A percentile compares a stretch with the other conserved stretches of the same genome.
Evolutionary conservation across 2,329 filamentous ascomycete species (phyloP).

Genomic region (Ophiostoma piceae): DNA sequence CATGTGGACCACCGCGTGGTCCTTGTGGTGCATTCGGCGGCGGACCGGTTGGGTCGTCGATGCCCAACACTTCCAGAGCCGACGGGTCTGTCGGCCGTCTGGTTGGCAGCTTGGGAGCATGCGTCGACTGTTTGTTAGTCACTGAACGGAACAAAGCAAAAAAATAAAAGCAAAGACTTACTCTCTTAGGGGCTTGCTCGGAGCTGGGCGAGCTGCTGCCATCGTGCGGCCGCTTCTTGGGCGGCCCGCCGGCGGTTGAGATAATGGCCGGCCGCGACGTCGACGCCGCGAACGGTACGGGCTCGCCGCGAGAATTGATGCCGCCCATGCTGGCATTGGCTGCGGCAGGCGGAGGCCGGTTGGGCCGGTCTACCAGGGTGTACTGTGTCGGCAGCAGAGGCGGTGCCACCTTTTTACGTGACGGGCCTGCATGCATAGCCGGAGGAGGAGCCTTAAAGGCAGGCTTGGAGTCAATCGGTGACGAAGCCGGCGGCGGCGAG

Average conservation of each 20-base stretch:
- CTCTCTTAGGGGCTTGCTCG: conserved; percentile 39
- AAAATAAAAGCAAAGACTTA: conserved; percentile 30
- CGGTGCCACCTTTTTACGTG: conserved; percentile 25
- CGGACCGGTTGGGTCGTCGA: conserved; percentile 33
- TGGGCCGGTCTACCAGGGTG: conserved; percentile 24
- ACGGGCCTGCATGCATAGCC: not conserved
- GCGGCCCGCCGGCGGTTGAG: conserved; percentile 33
- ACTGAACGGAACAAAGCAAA: not conserved
- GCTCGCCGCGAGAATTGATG: conserved; percentile 33
- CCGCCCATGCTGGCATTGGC: conserved; percentile 28
- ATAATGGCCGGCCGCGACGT: conserved; percentile 36
- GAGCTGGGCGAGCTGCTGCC: conserved; percentile 27
- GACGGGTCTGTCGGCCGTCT: conserved; percentile 42
- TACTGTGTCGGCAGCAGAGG: conserved; percentile 27
- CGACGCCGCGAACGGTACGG: conserved; percentile 26
- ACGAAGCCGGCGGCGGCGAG: conserved; percentile 24
- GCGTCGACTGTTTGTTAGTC: conserved; percentile 5
- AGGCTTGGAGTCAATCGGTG: conserved; percentile 15
- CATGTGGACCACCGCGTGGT: not conserved
- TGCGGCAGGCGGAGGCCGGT: conserved; percentile 15
- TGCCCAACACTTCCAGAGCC: conserved; percentile 48
- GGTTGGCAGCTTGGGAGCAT: conserved; percentile 26
- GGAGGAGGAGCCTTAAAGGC: not conserved
- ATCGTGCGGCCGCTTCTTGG: conserved; percentile 45
- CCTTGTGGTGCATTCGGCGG: conserved; percentile 15